These are phyloP conservation scores for Ophiocordyceps sinensis DNA, from an alignment of 2,329 filamentous ascomycete genomes.

Conservation along the genomic window DNA sequence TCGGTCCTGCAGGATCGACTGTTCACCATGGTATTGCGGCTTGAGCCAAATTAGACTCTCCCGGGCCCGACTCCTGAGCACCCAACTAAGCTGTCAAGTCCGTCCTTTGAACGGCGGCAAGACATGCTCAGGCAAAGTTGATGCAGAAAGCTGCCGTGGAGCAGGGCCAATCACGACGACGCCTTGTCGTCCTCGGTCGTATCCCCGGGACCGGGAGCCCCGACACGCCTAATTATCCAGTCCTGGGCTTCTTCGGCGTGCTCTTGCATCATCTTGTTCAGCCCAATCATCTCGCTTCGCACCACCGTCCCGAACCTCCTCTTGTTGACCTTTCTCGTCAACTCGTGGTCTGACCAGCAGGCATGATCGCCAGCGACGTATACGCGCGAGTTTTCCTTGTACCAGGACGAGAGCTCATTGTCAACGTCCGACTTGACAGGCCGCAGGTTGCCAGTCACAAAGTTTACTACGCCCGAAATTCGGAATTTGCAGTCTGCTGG, in stretches of 20 bases:
- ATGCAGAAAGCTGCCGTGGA: background rate
- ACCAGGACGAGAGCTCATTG: slow-evolving; percentile 63
- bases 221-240: slow-evolving; percentile 32
- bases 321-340: slow-evolving; percentile 44
- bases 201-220: slow-evolving; percentile 21
- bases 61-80: too few species aligned
- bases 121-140: too few species aligned
- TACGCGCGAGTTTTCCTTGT: slow-evolving; percentile 65
- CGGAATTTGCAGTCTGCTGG: slow-evolving; percentile 45
- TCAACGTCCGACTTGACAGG: slow-evolving; percentile 70
- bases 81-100: too few species aligned
- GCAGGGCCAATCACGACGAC: background rate
- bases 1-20: too few species aligned
- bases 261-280: slow-evolving; percentile 41
- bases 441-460: slow-evolving; percentile 63
- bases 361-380: slow-evolving; percentile 64
- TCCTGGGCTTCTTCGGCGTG: slow-evolving; percentile 36
- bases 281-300: slow-evolving; percentile 30
- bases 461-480: slow-evolving; percentile 63
- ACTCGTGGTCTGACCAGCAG: slow-evolving; percentile 55
- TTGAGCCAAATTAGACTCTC: too few species aligned
- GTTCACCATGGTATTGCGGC: too few species aligned
- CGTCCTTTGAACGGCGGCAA: too few species aligned
- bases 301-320: slow-evolving; percentile 45
- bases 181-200: slow-evolving; percentile 29